Evolutionary conservation across 768 basidiomycete genomes (phyloP).

Genomic region (Lactifluus volemus): DNA sequence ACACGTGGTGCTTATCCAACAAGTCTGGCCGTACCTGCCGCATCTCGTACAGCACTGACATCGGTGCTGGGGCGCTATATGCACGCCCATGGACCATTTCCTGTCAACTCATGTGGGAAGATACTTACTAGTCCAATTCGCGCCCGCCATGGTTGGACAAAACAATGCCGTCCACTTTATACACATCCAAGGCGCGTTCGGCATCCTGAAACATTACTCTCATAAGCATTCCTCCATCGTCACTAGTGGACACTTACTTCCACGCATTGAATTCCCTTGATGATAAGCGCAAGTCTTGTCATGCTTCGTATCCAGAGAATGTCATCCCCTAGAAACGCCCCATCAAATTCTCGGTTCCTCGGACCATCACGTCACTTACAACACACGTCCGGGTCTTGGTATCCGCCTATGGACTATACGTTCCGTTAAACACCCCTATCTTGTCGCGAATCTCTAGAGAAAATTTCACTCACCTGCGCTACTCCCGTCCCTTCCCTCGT

Average conservation of each 20-base stretch:
- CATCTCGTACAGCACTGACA: slow-evolving; percentile 38
- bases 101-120: background rate
- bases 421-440: background rate
- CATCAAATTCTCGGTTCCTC: background rate
- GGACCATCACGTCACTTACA: slow-evolving; percentile 19
- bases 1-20: slow-evolving; percentile 31
- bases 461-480: slow-evolving; percentile 21
- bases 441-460: background rate
- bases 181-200: slow-evolving; percentile 32
- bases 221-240: background rate
- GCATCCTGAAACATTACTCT: slow-evolving; percentile 29
- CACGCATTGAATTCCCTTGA: slow-evolving; percentile 40
- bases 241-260: slow-evolving; percentile 26
- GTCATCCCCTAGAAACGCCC: slow-evolving; percentile 23
- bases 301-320: slow-evolving; percentile 33
- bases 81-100: background rate
- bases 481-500: slow-evolving; percentile 20
- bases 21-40: slow-evolving; percentile 34
- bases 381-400: slow-evolving; percentile 28
- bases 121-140: slow-evolving; percentile 34
- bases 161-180: slow-evolving; percentile 39
- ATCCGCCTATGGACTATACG: slow-evolving; percentile 24
- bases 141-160: slow-evolving; percentile 45
- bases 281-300: slow-evolving; percentile 34
- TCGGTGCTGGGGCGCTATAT: slow-evolving; percentile 32